These are phyloP conservation scores for Clohesyomyces aquaticus DNA, from an alignment of 495 filamentous ascomycete genomes.

Conservation along the genomic window DNA sequence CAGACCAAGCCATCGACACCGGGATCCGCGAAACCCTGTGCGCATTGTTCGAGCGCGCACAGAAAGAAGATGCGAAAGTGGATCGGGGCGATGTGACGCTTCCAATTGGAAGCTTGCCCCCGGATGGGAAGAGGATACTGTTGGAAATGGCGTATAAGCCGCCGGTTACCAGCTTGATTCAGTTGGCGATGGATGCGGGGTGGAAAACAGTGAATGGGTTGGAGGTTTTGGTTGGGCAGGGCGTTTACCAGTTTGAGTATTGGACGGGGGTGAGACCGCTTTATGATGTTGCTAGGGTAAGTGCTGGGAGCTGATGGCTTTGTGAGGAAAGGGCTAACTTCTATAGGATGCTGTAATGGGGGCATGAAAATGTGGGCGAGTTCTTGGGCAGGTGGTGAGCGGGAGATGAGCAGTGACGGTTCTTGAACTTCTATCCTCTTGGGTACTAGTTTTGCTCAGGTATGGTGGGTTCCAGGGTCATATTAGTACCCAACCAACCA, in stretches of 20 bases:
- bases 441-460: no score
- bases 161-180: slow-evolving; percentile 79
- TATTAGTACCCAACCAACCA: no score
- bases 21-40: slow-evolving; percentile 69
- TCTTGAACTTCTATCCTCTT: no score
- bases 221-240: slow-evolving; percentile 89
- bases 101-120: slow-evolving; percentile 21
- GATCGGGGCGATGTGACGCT: slow-evolving; percentile 33
- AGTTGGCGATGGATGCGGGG: slow-evolving; percentile 75
- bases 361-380: no score
- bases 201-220: slow-evolving; percentile 87
- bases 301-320: slow-evolving; percentile 9
- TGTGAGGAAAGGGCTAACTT: slow-evolving; percentile 3
- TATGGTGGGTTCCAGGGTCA: no score
- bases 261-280: slow-evolving; percentile 79
- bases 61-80: slow-evolving; percentile 40
- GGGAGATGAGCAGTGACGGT: no score
- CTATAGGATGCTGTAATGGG: slow-evolving; percentile 28
- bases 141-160: slow-evolving; percentile 99
- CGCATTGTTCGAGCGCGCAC: slow-evolving; percentile 58
- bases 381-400: no score
- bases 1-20: slow-evolving; percentile 79
- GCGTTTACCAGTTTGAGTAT: slow-evolving; percentile 76
- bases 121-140: slow-evolving; percentile 58
- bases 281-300: slow-evolving; percentile 63